Base-by-base conservation (phyloP, 2,329 filamentous ascomycete genomes). In the Ceratocystis eucalypticola region DNA sequence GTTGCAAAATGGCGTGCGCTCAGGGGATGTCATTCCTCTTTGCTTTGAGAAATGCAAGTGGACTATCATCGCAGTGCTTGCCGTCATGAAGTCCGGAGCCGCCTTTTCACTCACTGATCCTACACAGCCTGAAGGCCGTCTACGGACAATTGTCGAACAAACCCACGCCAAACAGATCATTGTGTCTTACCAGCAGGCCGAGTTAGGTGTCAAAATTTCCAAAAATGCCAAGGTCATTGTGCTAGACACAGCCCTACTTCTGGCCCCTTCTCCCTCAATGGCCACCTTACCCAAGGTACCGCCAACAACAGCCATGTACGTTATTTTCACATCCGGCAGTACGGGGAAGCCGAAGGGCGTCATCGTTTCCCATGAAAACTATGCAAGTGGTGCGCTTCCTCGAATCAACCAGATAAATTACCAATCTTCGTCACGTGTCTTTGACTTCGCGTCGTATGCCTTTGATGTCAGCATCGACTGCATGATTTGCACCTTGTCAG, bases 291-390 rank as follows among this genome's bases (percentile, higher is more conserved):
- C 77, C 0, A 62, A 67, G 0, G 76, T 80, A n/a, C 73, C 84
- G 2, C 69, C 78, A 1, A 72, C 72, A 4, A 73, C 75, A 0
- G 76, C 78, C 7, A 76, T 80, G 44, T 82, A 81, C 68, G 81
- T 86, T 70, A 84, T 86, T 71, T 87, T 86, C 71, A 87, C 84
- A 10, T 86, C 84, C 0, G 84, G 84, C 15, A 86, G 82, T 68
- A 87, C 84, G 0, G 84, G 84, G 5, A 80, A 79, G 67, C 84
- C 84, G 1, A 87, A 87, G 74, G 84, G 84, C 25, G 83, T 86
- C 3, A 77, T 85, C 59, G 75, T 80, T 66, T 76, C 77, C 1
- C 80, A 82, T 67, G 74, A 72, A 44, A 79, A 79, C 65, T 80
- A 78, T 67, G 77, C 77, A 37, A 79, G 77, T 61, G 78, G 78